These are phyloP conservation scores for Leptodontidium sp. DNA, from an alignment of 2,329 filamentous ascomycete genomes.

Conservation along the genomic window DNA sequence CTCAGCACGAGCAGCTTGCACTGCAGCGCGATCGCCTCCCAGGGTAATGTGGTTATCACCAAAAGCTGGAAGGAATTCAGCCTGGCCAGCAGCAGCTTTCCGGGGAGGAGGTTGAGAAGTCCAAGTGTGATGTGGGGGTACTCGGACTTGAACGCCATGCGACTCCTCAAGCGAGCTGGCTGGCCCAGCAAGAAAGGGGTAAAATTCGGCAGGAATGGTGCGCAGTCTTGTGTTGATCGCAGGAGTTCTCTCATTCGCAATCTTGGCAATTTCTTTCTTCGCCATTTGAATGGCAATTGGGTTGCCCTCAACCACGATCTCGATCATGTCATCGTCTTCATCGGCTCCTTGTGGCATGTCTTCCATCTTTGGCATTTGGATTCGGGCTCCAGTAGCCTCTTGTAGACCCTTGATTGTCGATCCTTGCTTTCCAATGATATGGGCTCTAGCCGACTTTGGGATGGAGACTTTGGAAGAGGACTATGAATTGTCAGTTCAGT, in stretches of 20 bases:
- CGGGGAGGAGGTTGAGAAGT: conserved; percentile 71
- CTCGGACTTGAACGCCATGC: conserved; percentile 80
- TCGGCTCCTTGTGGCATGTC: conserved; percentile 61
- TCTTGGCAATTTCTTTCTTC: conserved; percentile 82
- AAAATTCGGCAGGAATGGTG: conserved; percentile 89
- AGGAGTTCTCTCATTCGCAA: conserved; percentile 85
- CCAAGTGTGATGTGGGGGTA: conserved; percentile 84
- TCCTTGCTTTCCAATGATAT: conserved; percentile 93
- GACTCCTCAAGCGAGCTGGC: conserved; percentile 74
- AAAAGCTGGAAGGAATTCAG: conserved; percentile 76
- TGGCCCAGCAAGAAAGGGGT: conserved; percentile 90
- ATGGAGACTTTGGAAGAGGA: conserved; percentile 79
- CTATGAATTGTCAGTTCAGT: conserved; percentile 48
- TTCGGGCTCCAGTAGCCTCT: conserved; percentile 86
- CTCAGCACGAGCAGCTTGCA: conserved; percentile 79
- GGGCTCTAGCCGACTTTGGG: conserved; percentile 81
- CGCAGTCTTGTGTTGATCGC: conserved; percentile 84
- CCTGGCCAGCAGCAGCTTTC: conserved; percentile 66
- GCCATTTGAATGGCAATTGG: conserved; percentile 86
- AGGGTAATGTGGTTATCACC: conserved; percentile 82
- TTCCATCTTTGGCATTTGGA: conserved; percentile 87
- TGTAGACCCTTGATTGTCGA: conserved; percentile 89
- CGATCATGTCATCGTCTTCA: conserved; percentile 85
- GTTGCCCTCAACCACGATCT: conserved; percentile 91
- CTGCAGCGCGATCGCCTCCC: conserved; percentile 83